These are phyloP conservation scores for Cnidoscolus chayamansa DNA, from an alignment of 441 rosid species.

Conservation along the genomic window DNA sequence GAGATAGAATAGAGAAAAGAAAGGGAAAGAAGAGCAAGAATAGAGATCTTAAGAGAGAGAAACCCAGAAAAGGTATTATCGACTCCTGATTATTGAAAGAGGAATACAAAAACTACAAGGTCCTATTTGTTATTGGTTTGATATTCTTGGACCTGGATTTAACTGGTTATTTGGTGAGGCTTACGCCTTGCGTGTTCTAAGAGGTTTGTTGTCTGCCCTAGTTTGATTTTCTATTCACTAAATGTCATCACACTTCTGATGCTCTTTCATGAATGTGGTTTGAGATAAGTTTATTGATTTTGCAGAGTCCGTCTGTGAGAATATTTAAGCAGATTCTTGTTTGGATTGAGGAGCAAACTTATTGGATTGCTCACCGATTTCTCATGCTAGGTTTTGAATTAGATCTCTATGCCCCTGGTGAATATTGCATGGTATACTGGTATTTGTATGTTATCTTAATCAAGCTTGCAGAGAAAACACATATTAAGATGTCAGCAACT, in stretches of 20 bases:
- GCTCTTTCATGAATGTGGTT: not conserved
- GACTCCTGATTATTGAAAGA: no score
- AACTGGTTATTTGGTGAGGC: not conserved
- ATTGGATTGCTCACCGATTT: slow-evolving; percentile 91
- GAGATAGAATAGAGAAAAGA: no score
- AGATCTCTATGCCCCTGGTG: slow-evolving; percentile 83
- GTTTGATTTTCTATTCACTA: slow-evolving; percentile 3
- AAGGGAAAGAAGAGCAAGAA: no score
- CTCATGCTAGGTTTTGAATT: slow-evolving; percentile 86
- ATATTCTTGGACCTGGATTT: not conserved
- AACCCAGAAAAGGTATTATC: no score
- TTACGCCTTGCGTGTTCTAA: not conserved
- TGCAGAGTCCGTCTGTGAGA: slow-evolving; percentile 51
- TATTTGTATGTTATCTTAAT: slow-evolving; percentile 61
- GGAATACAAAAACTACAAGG: not conserved
- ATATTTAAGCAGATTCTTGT: slow-evolving; percentile 61
- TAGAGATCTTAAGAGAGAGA: no score
- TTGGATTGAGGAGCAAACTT: slow-evolving; percentile 93
- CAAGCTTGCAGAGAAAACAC: slow-evolving; percentile 84
- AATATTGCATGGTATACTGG: slow-evolving; percentile 99
- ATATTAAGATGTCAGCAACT: slow-evolving; percentile 48
- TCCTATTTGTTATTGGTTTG: not conserved
- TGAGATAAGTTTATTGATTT: slow-evolving; percentile 21
- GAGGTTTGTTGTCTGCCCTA: slow-evolving; percentile 1
- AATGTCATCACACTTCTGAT: not conserved